phyloP scores from a whole-genome alignment of 306 rosid genomes.

The Quercus alba region DNA sequence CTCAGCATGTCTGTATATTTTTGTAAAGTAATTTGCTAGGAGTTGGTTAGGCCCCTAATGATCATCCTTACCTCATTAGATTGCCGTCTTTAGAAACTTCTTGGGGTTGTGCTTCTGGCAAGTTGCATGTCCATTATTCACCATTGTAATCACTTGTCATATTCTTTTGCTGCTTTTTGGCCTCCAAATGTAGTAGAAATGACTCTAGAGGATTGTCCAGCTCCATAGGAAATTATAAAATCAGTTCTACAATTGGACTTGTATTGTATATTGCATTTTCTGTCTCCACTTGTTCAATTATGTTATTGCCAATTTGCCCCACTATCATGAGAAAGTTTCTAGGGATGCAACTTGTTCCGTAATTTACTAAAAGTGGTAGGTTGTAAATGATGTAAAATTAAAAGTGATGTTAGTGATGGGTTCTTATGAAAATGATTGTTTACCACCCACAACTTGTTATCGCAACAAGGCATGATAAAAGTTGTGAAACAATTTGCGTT shows the following conservation, averaged over 20 bases:
- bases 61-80: conserved; percentile 25
- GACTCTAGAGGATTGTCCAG: conserved; percentile 20
- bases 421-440: no score
- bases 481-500: no score
- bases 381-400: no score
- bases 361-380: no score
- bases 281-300: background rate
- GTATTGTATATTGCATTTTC: background rate
- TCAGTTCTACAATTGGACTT: conserved; percentile 5
- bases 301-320: background rate
- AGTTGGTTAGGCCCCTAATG: conserved; percentile 20
- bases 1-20: conserved; percentile 55
- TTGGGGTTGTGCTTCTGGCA: conserved; percentile 32
- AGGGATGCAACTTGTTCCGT: no score
- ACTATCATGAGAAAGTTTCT: no score
- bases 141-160: conserved; percentile 18
- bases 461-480: no score
- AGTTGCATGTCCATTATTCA: conserved; percentile 23
- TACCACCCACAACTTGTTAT: no score
- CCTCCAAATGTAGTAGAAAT: conserved; percentile 24
- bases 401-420: no score
- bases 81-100: conserved; percentile 28
- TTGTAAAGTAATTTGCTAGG: conserved; percentile 47
- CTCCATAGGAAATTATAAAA: conserved; percentile 14
- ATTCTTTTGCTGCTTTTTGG: conserved; percentile 13